Evolutionary conservation across 2,329 filamentous ascomycete species (phyloP).

Genomic region (Colletotrichum gigasporum): DNA sequence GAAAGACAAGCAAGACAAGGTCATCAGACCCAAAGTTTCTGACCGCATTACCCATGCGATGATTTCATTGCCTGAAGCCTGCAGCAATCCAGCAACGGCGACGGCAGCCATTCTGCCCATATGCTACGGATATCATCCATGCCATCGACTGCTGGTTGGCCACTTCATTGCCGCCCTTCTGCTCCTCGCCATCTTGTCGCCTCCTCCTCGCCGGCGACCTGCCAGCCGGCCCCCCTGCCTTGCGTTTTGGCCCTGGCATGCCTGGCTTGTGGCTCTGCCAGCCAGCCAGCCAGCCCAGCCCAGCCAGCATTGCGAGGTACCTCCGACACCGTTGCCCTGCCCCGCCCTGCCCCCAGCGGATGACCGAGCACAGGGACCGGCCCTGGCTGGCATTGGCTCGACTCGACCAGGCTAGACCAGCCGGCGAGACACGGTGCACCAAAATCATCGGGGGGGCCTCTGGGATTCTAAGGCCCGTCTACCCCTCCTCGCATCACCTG

Average conservation of each 20-base stretch:
- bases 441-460: neutral
- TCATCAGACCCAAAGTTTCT: constrained; percentile 33
- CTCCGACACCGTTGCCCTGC: neutral
- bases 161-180: constrained; percentile 9
- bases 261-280: neutral
- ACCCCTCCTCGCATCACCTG: constrained; percentile 16
- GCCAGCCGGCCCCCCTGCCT: constrained; percentile 6
- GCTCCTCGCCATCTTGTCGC: neutral
- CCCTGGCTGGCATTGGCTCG: neutral
- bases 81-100: constrained; percentile 4
- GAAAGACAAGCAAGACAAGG: constrained; percentile 26
- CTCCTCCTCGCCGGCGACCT: neutral
- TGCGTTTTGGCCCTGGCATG: neutral
- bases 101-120: constrained; percentile 14
- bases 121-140: constrained; percentile 13
- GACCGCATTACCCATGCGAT: constrained; percentile 28
- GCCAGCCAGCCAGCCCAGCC: neutral
- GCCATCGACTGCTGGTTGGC: constrained; percentile 10
- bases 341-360: constrained; percentile 10
- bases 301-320: neutral
- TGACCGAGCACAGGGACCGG: neutral
- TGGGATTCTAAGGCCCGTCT: constrained; percentile 9
- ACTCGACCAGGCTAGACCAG: neutral
- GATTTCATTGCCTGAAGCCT: constrained; percentile 30
- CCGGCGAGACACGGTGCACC: neutral